Evolutionary conservation across 2,329 filamentous ascomycete genomes (phyloP).

Genomic region (Neospermospora avenae): DNA sequence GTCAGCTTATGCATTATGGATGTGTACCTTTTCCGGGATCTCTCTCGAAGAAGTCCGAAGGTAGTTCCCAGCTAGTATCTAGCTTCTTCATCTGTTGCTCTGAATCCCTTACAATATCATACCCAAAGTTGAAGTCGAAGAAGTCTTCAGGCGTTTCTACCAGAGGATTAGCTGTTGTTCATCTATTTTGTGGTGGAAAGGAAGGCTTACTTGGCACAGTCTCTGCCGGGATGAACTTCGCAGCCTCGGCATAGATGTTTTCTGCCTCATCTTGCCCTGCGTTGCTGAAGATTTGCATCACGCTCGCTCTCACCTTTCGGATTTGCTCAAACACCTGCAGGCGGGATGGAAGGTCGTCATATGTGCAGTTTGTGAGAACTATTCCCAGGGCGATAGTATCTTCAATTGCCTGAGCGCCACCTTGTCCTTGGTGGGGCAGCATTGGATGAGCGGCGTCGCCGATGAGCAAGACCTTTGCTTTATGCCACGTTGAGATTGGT

Average conservation of each 20-base stretch:
- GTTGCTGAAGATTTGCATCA: slow-evolving; percentile 48
- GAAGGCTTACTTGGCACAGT: slow-evolving; percentile 33
- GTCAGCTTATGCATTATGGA: too few relatives aligned
- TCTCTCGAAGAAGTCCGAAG: slow-evolving; percentile 22
- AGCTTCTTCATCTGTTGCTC: slow-evolving; percentile 10
- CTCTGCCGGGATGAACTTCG: slow-evolving; percentile 29
- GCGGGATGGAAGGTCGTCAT: slow-evolving; percentile 48
- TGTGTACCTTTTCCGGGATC: slow-evolving; percentile 20
- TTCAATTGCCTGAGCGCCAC: slow-evolving; percentile 63
- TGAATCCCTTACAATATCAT: slow-evolving; percentile 29
- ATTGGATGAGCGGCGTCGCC: slow-evolving; percentile 70
- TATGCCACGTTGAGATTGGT: slow-evolving; percentile 44
- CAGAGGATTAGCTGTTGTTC: not conserved
- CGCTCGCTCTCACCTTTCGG: slow-evolving; percentile 53
- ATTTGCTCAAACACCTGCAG: slow-evolving; percentile 57
- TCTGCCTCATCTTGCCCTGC: slow-evolving; percentile 36
- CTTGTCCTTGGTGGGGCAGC: slow-evolving; percentile 61
- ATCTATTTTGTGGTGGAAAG: too few relatives aligned
- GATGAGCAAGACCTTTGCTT: slow-evolving; percentile 52
- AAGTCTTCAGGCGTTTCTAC: slow-evolving; percentile 30
- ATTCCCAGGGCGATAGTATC: slow-evolving; percentile 58
- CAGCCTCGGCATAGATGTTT: slow-evolving; percentile 32
- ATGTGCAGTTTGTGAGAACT: slow-evolving; percentile 44
- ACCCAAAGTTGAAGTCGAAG: slow-evolving; percentile 31
- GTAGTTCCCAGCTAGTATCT: slow-evolving; percentile 20